Percentiles rank a stretch among this genome's conserved stretches.
phyloP scores from a whole-genome alignment of 1,139 yeast species.

The Sugiyamaella japonica region DNA sequence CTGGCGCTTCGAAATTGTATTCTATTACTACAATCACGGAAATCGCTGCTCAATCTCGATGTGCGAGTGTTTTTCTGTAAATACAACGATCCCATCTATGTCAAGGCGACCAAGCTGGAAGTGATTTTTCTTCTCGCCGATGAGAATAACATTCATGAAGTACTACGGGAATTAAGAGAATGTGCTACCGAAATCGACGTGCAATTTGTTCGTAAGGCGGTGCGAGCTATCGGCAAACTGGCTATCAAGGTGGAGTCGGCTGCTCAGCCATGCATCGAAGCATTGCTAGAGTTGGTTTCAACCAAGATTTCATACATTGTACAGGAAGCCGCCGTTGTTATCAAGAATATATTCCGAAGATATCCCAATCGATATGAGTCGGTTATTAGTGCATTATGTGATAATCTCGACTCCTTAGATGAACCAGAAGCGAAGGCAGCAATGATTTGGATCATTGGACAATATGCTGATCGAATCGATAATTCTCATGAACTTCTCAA shows the following conservation, averaged over 20 bases:
- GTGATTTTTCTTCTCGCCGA: conserved; percentile 78
- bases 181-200: conserved; percentile 86
- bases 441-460: conserved; percentile 82
- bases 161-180: conserved; percentile 74
- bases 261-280: conserved; percentile 64
- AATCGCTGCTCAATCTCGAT: conserved; percentile 61
- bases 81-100: conserved; percentile 81
- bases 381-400: conserved; percentile 47
- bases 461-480: conserved; percentile 56
- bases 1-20: conserved; percentile 79
- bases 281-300: conserved; percentile 58
- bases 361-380: conserved; percentile 59
- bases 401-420: conserved; percentile 50
- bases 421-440: conserved; percentile 82
- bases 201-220: conserved; percentile 82
- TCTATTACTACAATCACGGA: conserved; percentile 65
- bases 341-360: conserved; percentile 72
- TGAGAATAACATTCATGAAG: conserved; percentile 58
- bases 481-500: conserved; percentile 51
- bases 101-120: conserved; percentile 88
- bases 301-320: conserved; percentile 73
- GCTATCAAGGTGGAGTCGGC: conserved; percentile 70
- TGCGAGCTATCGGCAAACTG: conserved; percentile 84
- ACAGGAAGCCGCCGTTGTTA: conserved; percentile 76
- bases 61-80: conserved; percentile 79